Percentiles rank a stretch among this genome's conserved stretches.
Evolutionary conservation across 2,329 filamentous ascomycete genomes (phyloP).

Genomic region (Cladosporium sp.): DNA sequence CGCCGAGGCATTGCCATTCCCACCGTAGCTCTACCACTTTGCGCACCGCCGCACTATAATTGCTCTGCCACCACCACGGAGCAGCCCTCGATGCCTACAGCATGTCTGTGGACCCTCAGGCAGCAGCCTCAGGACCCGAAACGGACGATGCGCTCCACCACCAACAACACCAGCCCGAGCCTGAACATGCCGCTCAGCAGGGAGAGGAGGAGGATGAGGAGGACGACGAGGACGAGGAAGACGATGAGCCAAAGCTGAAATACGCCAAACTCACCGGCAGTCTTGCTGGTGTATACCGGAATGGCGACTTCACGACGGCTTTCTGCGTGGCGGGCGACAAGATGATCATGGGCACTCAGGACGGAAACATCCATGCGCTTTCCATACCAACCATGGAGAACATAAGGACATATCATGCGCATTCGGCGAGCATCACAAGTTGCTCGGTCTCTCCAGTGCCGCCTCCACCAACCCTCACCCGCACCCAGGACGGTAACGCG

Average conservation of each 20-base stretch:
- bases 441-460: conserved; percentile 89
- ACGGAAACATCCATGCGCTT: conserved; percentile 91
- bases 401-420: conserved; percentile 85
- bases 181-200: conserved; percentile 1
- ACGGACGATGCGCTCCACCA: conserved; percentile 12
- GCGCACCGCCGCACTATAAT: conserved; percentile 1
- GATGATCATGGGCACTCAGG: conserved; percentile 96
- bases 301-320: conserved; percentile 90
- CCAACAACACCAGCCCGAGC: conserved; percentile 2
- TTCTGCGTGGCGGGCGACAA: conserved; percentile 93
- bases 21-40: conserved; percentile 4
- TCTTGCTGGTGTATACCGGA: conserved; percentile 80
- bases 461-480: conserved; percentile 50
- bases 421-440: conserved; percentile 85
- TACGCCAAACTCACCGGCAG: conserved; percentile 84
- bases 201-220: conserved; percentile 25
- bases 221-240: conserved; percentile 70
- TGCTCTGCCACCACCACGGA: background rate
- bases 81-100: conserved; percentile 25
- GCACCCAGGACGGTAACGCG: conserved; percentile 32
- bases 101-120: conserved; percentile 41
- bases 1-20: background rate
- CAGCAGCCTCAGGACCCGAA: conserved; percentile 25
- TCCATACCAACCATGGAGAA: conserved; percentile 79
- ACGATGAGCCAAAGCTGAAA: conserved; percentile 93